Conservation (phyloP, 1,284 basidiomycete genomes). For the Ceratobasidium sp. region DNA sequence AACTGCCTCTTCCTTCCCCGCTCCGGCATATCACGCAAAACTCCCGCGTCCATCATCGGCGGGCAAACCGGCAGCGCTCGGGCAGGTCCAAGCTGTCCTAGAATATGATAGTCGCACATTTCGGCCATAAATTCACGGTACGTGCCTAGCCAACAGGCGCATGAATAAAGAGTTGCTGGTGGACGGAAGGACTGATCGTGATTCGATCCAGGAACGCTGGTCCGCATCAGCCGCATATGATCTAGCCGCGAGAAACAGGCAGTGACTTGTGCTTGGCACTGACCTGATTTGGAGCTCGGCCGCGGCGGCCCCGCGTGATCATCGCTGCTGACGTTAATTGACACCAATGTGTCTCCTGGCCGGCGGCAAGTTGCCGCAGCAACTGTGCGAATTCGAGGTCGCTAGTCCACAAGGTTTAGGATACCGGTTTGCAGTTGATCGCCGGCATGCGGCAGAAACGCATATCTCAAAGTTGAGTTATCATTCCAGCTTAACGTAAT, state of each 20-base stretch:
- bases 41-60: background rate
- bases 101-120: background rate
- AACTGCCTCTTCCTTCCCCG: background rate
- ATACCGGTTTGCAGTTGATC: conserved; percentile 2
- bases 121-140: background rate
- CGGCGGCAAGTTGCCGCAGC: conserved; percentile 9
- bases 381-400: background rate
- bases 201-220: conserved; percentile 3
- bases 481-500: background rate
- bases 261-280: background rate
- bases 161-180: conserved; percentile 1
- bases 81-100: background rate
- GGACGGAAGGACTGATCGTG: background rate
- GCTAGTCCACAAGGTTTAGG: background rate
- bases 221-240: conserved; percentile 5
- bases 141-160: background rate
- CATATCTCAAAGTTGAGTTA: background rate
- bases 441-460: background rate
- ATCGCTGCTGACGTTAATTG: background rate
- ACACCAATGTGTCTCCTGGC: background rate
- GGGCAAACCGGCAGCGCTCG: too few relatives aligned
- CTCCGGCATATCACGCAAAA: conserved; percentile 7
- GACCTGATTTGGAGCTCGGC: background rate
- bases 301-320: background rate
- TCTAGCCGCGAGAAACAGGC: conserved; percentile 1